These are phyloP conservation scores for Lactifluus hygrophoroides DNA, from an alignment of 768 basidiomycete species.

Conservation along the genomic window DNA sequence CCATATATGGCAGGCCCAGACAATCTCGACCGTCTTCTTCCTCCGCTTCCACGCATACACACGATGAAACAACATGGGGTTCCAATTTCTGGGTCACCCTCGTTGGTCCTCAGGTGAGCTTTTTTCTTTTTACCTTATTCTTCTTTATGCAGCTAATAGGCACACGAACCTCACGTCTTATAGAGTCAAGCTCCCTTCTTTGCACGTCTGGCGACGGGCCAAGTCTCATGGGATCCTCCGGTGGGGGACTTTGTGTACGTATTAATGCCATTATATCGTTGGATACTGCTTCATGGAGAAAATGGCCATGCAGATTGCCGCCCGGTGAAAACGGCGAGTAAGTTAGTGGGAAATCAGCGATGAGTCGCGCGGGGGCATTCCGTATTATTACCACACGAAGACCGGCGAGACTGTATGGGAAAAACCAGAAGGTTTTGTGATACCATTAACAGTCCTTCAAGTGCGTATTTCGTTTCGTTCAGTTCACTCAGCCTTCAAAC, in stretches of 20 bases:
- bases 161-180: slow-evolving; percentile 39
- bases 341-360: slow-evolving; percentile 96
- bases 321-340: slow-evolving; percentile 80
- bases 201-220: slow-evolving; percentile 86
- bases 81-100: slow-evolving; percentile 93
- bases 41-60: slow-evolving; percentile 3
- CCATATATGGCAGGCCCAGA: slow-evolving; percentile 23
- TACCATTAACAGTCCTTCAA: slow-evolving; percentile 84
- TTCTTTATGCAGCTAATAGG: background rate
- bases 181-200: slow-evolving; percentile 61
- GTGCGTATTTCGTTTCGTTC: slow-evolving; percentile 29
- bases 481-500: slow-evolving; percentile 8
- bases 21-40: slow-evolving; percentile 13
- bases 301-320: slow-evolving; percentile 50
- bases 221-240: slow-evolving; percentile 91
- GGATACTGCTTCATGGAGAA: slow-evolving; percentile 3
- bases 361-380: slow-evolving; percentile 70
- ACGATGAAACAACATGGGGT: slow-evolving; percentile 49
- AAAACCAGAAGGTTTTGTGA: slow-evolving; percentile 81
- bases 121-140: slow-evolving; percentile 7
- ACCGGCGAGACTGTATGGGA: slow-evolving; percentile 91
- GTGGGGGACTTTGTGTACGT: slow-evolving; percentile 81
- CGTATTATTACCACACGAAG: slow-evolving; percentile 93
- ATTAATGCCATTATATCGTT: slow-evolving; percentile 10
- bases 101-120: slow-evolving; percentile 76